These are phyloP conservation scores for Exophiala xenobiotica DNA, from an alignment of 2,329 filamentous ascomycete species.

Conservation along the genomic window DNA sequence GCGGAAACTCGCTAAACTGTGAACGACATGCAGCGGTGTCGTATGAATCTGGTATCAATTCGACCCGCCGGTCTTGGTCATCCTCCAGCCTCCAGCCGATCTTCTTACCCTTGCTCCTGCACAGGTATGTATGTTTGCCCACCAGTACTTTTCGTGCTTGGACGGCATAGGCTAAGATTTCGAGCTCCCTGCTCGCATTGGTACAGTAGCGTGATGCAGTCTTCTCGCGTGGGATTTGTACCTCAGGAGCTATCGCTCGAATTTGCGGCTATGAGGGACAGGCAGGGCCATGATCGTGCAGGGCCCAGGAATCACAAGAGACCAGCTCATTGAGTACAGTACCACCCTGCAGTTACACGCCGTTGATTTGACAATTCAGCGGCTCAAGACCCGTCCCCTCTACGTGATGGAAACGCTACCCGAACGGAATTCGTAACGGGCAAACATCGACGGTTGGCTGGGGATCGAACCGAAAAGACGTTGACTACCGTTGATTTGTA, in stretches of 20 bases:
- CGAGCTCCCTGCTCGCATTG: not conserved
- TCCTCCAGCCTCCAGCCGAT: too few relatives aligned
- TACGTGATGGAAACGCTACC: not conserved
- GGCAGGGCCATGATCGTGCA: not conserved
- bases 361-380: not conserved
- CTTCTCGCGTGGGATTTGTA: not conserved
- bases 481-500: not conserved
- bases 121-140: too few relatives aligned
- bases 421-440: not conserved
- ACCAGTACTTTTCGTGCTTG: not conserved
- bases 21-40: not conserved
- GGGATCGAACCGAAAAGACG: not conserved
- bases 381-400: not conserved
- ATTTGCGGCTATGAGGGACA: not conserved
- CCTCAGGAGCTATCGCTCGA: too few relatives aligned
- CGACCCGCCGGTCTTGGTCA: too few relatives aligned
- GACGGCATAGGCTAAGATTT: not conserved
- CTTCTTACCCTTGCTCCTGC: too few relatives aligned
- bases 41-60: too few relatives aligned
- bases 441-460: not conserved
- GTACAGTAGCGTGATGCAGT: constrained; percentile 7
- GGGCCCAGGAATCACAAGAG: not conserved
- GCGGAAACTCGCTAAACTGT: not conserved
- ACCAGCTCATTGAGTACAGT: not conserved
- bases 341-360: not conserved